Evolutionary conservation across 768 basidiomycete species (phyloP), one percentile per base, ranked within the genome.

Genomic region (Boletus tylopilopsis): DNA sequence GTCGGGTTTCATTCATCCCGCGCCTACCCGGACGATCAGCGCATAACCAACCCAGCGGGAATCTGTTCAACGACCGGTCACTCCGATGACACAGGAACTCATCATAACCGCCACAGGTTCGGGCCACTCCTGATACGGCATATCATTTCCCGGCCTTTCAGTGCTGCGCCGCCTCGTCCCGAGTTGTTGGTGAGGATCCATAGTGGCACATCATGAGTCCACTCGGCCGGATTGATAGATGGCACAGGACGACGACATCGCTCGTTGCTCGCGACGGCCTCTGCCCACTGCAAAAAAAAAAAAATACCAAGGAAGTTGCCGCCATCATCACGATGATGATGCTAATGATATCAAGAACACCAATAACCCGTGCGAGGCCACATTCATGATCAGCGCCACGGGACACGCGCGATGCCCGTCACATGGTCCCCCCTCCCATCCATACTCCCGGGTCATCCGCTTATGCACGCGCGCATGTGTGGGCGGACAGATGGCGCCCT

Each of bases 331-430:
- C n/a, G n/a, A n/a, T n/a, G n/a, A n/a, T n/a, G n/a, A n/a, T n/a
- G n/a, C n/a, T n/a, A n/a, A n/a, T n/a, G n/a, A 34, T 3, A 9
- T 16, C 13, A 34, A 18, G 1, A 13, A 13, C 13, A 30, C 0
- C 18, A 40, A 25, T 33, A 43, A 27, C 30, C 44, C 37, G 32
- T 27, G 5, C n/a, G n/a, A n/a, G 4, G 52, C 42, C 5, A 33
- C 51, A 12, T 29, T 62, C 56, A 62, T 62, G 63, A 65, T 64
- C 63, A 63, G 49, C 61, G 61, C 41, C 49, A n/a, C n/a, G 45
- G 34, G 25, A 35, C 18, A 7, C 22, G 37, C n/a, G n/a, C n/a
- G n/a, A n/a, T n/a, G n/a, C n/a, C n/a, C n/a, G n/a, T n/a, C n/a
- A n/a, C 44, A 19, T 32, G 2, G 15, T 9, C 11, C 23, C 27